Percentiles rank a stretch among this genome's conserved stretches.
These are phyloP conservation scores for Abelmoschus esculentus DNA, from an alignment of 345 rosid genomes.

Conservation along the genomic window DNA sequence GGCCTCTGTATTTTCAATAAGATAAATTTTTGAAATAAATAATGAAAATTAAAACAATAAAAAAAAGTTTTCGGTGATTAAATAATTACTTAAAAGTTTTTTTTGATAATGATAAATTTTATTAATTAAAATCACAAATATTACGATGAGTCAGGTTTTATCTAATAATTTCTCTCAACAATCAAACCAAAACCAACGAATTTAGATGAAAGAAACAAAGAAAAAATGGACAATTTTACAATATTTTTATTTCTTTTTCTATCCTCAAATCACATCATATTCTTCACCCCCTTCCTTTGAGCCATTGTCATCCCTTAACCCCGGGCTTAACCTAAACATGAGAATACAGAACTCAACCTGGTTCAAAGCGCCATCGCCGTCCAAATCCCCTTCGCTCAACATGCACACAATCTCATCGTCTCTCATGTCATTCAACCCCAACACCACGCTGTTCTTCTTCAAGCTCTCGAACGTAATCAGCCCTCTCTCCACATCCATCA, in stretches of 20 bases:
- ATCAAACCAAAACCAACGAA: background rate
- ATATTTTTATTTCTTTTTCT: background rate
- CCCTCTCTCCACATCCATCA: slow-evolving; percentile 56
- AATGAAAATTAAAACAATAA: too few species aligned
- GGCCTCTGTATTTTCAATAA: too few species aligned
- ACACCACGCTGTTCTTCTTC: slow-evolving; percentile 40
- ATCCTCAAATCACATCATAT: background rate
- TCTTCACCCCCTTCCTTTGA: slow-evolving; percentile 27
- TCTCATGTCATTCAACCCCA: slow-evolving; percentile 47
- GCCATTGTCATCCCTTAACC: slow-evolving; percentile 22
- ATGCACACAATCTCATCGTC: slow-evolving; percentile 55
- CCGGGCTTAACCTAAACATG: slow-evolving; percentile 59
- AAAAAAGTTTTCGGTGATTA: too few species aligned
- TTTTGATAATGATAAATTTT: too few species aligned
- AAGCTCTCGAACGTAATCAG: slow-evolving; percentile 61
- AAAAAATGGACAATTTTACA: background rate
- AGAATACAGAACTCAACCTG: slow-evolving; percentile 62
- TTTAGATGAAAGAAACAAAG: background rate
- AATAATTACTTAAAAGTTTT: too few species aligned
- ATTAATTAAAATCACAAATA: too few species aligned
- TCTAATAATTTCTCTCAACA: too few species aligned
- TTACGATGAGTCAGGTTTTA: too few species aligned
- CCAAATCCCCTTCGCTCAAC: slow-evolving; percentile 58
- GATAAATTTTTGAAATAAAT: too few species aligned
- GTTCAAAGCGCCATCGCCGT: slow-evolving; percentile 57